Evolutionary conservation across 106 monocot genomes (phyloP).

Genomic region (Dendrobium huoshanense): DNA sequence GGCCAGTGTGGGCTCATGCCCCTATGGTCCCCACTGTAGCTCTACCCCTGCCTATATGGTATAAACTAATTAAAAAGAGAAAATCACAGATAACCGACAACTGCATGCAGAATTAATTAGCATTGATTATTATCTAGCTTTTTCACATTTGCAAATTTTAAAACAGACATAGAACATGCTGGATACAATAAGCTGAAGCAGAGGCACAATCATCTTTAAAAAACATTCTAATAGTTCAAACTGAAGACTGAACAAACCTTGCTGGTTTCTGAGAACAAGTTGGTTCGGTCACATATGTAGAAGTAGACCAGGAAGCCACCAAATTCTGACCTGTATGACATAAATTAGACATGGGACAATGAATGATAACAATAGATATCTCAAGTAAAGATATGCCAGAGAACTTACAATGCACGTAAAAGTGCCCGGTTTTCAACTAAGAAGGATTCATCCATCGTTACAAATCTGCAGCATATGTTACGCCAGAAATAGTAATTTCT

Average conservation of each 20-base stretch:
- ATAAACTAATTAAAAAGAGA: not conserved
- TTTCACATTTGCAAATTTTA: not conserved
- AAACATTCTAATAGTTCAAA: not conserved
- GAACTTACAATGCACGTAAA: constrained; percentile 70
- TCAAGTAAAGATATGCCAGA: not conserved
- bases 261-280: constrained; percentile 45
- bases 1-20: no score
- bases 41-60: not conserved
- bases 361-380: not conserved
- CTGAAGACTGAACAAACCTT: constrained; percentile 29
- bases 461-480: constrained; percentile 46
- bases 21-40: no score
- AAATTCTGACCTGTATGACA: constrained; percentile 57
- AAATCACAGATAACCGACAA: not conserved
- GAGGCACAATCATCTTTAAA: not conserved
- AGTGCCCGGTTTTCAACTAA: constrained; percentile 63
- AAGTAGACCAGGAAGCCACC: constrained; percentile 65
- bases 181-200: not conserved
- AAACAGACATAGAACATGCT: not conserved
- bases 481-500: not conserved
- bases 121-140: not conserved
- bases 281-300: constrained; percentile 81
- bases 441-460: constrained; percentile 79
- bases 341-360: constrained; percentile 5
- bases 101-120: not conserved